phyloP scores from a whole-genome alignment of 1,139 yeast genomes.

The Suhomyces anneliseae region DNA sequence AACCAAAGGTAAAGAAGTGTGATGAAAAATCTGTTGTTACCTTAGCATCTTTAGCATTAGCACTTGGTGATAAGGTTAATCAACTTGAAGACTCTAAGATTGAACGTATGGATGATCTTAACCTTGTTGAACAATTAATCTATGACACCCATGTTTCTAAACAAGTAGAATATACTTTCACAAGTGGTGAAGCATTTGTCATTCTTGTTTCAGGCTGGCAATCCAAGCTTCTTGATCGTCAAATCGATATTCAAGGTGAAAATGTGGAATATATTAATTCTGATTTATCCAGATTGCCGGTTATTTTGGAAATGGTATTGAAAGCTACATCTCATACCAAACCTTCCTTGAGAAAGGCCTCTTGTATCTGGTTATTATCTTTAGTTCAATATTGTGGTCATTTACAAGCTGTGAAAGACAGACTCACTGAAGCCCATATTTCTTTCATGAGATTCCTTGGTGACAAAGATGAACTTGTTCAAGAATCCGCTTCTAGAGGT shows the following conservation, averaged over 20 bases:
- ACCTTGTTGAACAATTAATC: constrained; percentile 44
- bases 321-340: constrained; percentile 61
- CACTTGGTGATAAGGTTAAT: constrained; percentile 21
- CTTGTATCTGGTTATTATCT: constrained; percentile 85
- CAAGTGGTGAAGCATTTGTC: constrained; percentile 83
- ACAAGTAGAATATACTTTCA: constrained; percentile 70
- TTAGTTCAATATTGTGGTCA: constrained; percentile 72
- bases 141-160: constrained; percentile 64
- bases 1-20: constrained; percentile 49
- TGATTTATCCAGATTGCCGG: constrained; percentile 25
- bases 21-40: constrained; percentile 63
- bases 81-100: background rate
- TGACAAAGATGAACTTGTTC: constrained; percentile 79
- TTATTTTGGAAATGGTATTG: constrained; percentile 49
- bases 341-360: constrained; percentile 71
- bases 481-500: constrained; percentile 91
- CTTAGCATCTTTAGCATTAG: constrained; percentile 55
- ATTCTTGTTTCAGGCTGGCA: constrained; percentile 76
- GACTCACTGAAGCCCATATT: constrained; percentile 60
- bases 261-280: constrained; percentile 19
- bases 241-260: constrained; percentile 51
- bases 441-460: constrained; percentile 75
- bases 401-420: constrained; percentile 38
- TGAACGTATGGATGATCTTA: constrained; percentile 19
- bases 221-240: constrained; percentile 53